These are phyloP conservation scores for Amanita muscaria DNA, from an alignment of 768 basidiomycete species.

Conservation along the genomic window DNA sequence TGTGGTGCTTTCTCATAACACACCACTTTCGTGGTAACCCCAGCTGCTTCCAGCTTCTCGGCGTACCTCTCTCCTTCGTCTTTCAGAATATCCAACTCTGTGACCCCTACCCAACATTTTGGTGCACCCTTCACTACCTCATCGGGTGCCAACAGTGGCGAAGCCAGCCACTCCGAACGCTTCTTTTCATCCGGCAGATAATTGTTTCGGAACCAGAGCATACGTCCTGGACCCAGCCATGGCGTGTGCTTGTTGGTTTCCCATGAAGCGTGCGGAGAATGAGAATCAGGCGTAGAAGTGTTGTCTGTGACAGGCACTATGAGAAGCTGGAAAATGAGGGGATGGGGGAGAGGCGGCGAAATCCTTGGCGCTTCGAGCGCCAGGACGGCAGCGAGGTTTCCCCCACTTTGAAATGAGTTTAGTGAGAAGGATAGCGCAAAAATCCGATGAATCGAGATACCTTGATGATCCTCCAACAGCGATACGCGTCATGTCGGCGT, in stretches of 20 bases:
- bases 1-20: slow-evolving; percentile 61
- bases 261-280: slow-evolving; percentile 33
- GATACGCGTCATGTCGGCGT: slow-evolving; percentile 42
- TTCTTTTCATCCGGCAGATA: slow-evolving; percentile 60
- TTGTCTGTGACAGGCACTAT: slow-evolving; percentile 71
- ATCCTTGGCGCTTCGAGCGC: slow-evolving; percentile 50
- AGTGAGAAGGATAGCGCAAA: background rate
- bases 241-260: slow-evolving; percentile 46
- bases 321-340: slow-evolving; percentile 50
- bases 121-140: slow-evolving; percentile 42
- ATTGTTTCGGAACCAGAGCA: slow-evolving; percentile 66
- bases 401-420: slow-evolving; percentile 36
- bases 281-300: slow-evolving; percentile 33
- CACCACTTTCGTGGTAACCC: slow-evolving; percentile 44
- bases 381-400: slow-evolving; percentile 59
- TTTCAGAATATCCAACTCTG: slow-evolving; percentile 56
- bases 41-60: slow-evolving; percentile 42
- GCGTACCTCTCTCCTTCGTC: slow-evolving; percentile 62
- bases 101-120: slow-evolving; percentile 44
- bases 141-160: slow-evolving; percentile 61
- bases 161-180: slow-evolving; percentile 57
- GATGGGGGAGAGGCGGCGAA: slow-evolving; percentile 35
- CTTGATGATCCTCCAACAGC: slow-evolving; percentile 72
- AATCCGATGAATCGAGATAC: slow-evolving; percentile 21
- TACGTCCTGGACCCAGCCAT: slow-evolving; percentile 51